Evolutionary conservation across 2,329 filamentous ascomycete species (phyloP), one percentile per base, ranked within the genome.

Genomic region (Cryoendolithus antarcticus): DNA sequence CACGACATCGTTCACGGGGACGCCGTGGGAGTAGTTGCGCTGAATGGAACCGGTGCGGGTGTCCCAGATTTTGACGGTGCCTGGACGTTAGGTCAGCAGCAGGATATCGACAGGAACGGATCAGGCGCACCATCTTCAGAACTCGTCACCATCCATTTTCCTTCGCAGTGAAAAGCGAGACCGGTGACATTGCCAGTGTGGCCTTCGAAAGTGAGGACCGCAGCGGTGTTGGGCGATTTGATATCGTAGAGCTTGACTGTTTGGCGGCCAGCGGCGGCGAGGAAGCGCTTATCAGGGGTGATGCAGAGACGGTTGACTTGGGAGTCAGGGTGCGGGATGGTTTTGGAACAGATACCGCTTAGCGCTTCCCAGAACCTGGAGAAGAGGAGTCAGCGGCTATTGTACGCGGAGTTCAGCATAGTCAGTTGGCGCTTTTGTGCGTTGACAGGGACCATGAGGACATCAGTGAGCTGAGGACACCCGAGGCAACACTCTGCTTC

Each of bases 111-210:
- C n/a, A n/a, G 6, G 7, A 4, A 11, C 29, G 35, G 19, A n/a
- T 12, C 11, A 31, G 13, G 32, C 41, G 4, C 38, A 53, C 88
- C 85, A 57, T 98, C 91, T 62, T 98, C 91, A 34, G 85, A 93
- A 61, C 83, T 93, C 7, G 91, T 98, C 11, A 96, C 91, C 84
- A 98, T 95, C 91, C 91, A 98, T 66, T 98, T 98, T 7, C 89
- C 88, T 62, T 98, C 91, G 60, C 89, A 96, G 61, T 98, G 91
- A 60, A 98, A 98, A 8, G 88, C 88, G 34, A 98, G 84, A 32
- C 91, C 91, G 0, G 91, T 98, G 58, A 98, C 81, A 56, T 98
- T 98, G 49, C 80, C 86, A 9, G 85, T 91, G 64, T 98, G 91
- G 32, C 91, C 91, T 59, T 96, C 89, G 55, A 98, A 96, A 12